Evolutionary conservation across 768 basidiomycete species (phyloP), one percentile per base, ranked within the genome.

Genomic region (Ramaria sp.): DNA sequence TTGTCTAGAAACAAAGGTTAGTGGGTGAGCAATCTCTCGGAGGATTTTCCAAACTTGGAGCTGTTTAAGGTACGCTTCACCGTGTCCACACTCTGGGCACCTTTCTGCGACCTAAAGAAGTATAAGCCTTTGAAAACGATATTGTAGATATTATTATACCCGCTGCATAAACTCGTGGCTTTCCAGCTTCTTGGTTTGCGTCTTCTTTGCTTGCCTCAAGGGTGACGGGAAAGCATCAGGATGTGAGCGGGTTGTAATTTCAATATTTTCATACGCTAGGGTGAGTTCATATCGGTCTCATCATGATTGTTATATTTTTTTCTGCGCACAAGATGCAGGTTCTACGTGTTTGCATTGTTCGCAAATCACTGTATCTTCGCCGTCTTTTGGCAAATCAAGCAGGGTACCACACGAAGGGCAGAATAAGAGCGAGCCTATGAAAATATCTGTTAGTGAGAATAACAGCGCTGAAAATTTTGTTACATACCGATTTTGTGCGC

Each of bases 221-320:
- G 83, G 78, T 25, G 90, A 93, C 0, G 96, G 95, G 66, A 98
- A 97, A 3, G 96, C 95, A 53, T 93, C 89, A 0, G 92, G 88
- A 59, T 92, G 88, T 7, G 94, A 96, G 24, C 81, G 83, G 0
- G 96, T 98, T 50, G 83, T 82, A 48, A 94, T 91, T 59, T 87
- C 81, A 27, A 84, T 85, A 67, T 91, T 88, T 61, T 97, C 93
- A 66, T 95, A 98, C 3, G 91, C 93, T 96, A n/a, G n/a, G 60
- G n/a, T 13, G 36, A 45, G 13, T 10, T 37, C 7, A 22, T 27
- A 12, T 34, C 10, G 37, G 15, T 56, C 18, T 20, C 13, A 4
- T 32, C 6, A 25, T 20, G 28, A 37, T 13, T 15, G 41, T 28
- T 25, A 47, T 88, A 67, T 61, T 30, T 22, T 18, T 32, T 32